Evolutionary conservation across 2,329 filamentous ascomycete species (phyloP).

Genomic region (Rutstroemia sydowiana): DNA sequence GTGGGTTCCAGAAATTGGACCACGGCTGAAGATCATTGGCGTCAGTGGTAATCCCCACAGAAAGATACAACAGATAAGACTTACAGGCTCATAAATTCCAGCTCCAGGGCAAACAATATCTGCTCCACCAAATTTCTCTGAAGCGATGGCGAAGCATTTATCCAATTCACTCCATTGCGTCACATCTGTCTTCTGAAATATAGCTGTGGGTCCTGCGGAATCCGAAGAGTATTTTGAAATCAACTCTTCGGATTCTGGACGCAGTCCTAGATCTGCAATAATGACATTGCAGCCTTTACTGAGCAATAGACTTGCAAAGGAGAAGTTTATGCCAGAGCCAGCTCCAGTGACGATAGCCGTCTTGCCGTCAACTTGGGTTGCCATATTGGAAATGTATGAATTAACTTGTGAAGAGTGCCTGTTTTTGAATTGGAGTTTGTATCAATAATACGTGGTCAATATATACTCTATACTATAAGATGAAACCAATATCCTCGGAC

Average conservation of each 20-base stretch:
- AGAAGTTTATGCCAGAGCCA: conserved; percentile 44
- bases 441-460: too few relatives aligned
- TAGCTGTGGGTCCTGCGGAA: conserved; percentile 23
- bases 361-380: conserved; percentile 35
- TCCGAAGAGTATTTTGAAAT: conserved; percentile 13
- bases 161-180: conserved; percentile 34
- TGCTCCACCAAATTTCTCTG: conserved; percentile 30
- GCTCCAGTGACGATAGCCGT: conserved; percentile 48
- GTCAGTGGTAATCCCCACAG: neutral
- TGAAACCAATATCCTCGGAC: too few relatives aligned
- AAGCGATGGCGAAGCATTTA: conserved; percentile 29
- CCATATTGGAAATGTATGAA: conserved; percentile 17
- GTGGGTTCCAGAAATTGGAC: conserved; percentile 44
- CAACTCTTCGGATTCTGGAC: conserved; percentile 36
- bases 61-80: conserved; percentile 12
- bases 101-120: conserved; percentile 39
- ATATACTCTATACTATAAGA: too few relatives aligned
- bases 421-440: too few relatives aligned
- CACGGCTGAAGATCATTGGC: conserved; percentile 33
- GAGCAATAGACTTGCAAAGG: conserved; percentile 38
- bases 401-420: neutral
- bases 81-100: conserved; percentile 38
- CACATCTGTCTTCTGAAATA: conserved; percentile 39
- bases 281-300: conserved; percentile 38
- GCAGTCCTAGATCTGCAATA: conserved; percentile 37